Conservation (phyloP, 176 grass and related monocot species). For the Oryza punctata region DNA sequence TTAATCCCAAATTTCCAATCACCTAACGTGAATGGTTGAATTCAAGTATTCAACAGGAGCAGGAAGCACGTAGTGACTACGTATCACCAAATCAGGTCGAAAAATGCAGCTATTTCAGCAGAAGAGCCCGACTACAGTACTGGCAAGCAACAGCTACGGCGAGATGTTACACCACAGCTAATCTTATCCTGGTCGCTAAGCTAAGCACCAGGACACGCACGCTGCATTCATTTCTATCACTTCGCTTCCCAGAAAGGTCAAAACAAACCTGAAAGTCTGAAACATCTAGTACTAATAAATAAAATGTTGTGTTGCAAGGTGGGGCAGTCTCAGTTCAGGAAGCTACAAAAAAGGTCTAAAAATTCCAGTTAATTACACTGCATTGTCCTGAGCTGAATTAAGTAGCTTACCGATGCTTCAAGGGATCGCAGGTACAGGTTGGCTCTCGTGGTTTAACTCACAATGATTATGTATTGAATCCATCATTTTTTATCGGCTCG, state of each 20-base stretch:
- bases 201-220: background rate
- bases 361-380: background rate
- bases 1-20: background rate
- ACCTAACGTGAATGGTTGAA: background rate
- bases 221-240: background rate
- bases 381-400: background rate
- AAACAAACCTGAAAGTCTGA: background rate
- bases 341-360: background rate
- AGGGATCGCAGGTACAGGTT: background rate
- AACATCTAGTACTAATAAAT: background rate
- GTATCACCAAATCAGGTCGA: background rate
- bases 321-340: background rate
- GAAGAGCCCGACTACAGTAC: background rate
- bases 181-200: background rate
- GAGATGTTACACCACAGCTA: conserved; percentile 35
- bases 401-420: background rate
- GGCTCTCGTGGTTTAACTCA: background rate
- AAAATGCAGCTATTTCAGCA: background rate
- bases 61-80: background rate
- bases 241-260: background rate
- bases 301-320: background rate
- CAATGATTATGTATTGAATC: background rate
- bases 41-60: background rate
- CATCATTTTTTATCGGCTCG: background rate
- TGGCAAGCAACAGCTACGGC: conserved; percentile 21